Evolutionary conservation across 2,329 filamentous ascomycete species (phyloP).

Genomic region (Ophiosphaerella herpotricha): DNA sequence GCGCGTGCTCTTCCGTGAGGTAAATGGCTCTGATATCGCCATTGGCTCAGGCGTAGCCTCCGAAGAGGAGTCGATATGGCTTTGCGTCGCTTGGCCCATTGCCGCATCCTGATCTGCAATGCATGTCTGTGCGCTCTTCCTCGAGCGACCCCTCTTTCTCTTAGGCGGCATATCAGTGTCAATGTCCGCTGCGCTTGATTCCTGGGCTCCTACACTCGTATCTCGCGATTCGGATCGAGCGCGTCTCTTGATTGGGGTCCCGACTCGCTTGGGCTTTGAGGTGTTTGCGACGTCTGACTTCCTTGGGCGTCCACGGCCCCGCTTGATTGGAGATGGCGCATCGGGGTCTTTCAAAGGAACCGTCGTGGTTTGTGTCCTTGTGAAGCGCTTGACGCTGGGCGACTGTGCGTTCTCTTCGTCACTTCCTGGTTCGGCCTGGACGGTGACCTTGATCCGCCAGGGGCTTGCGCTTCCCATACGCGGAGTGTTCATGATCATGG

Average conservation of each 20-base stretch:
- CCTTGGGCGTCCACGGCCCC: conserved; percentile 41
- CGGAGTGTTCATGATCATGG: conserved; percentile 51
- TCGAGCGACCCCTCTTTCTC: conserved; percentile 38
- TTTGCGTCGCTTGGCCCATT: conserved; percentile 5
- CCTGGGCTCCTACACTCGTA: conserved; percentile 19
- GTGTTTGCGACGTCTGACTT: conserved; percentile 40
- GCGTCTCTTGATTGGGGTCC: conserved; percentile 39
- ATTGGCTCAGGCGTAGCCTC: conserved; percentile 11
- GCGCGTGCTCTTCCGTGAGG: conserved; percentile 15
- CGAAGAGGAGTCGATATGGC: not conserved
- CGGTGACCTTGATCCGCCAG: conserved; percentile 57
- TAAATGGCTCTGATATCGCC: not conserved
- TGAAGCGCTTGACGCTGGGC: conserved; percentile 33
- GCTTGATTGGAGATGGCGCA: conserved; percentile 44
- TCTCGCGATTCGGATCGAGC: conserved; percentile 30
- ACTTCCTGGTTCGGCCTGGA: conserved; percentile 51
- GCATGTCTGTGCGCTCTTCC: conserved; percentile 34
- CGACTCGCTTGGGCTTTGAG: conserved; percentile 34
- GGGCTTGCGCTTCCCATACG: conserved; percentile 47
- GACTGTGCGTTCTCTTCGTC: conserved; percentile 40
- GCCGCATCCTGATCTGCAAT: conserved; percentile 21
- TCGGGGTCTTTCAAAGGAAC: conserved; percentile 50
- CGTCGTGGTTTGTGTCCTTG: conserved; percentile 44
- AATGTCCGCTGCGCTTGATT: conserved; percentile 27
- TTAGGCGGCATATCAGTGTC: conserved; percentile 33